phyloP scores from a whole-genome alignment of 129 eudicot species.

The Tagetes patula region DNA sequence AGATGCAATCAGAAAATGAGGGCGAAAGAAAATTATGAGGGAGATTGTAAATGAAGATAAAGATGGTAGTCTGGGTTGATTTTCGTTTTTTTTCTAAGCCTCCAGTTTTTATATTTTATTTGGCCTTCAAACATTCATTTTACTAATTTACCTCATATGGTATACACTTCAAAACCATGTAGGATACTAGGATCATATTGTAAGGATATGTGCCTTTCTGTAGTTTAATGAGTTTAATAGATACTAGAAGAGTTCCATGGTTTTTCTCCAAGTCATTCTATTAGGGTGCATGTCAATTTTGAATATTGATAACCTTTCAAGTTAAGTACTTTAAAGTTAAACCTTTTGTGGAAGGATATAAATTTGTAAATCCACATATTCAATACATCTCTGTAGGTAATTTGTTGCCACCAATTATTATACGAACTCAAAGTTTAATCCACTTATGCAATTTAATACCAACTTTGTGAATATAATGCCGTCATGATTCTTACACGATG shows the following conservation, averaged over 20 bases:
- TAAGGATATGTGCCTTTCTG: neutral
- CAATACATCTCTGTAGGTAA: neutral
- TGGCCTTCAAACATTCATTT: neutral
- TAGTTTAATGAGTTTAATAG: neutral
- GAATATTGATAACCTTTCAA: conserved; percentile 1
- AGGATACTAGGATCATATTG: neutral
- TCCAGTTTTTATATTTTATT: neutral
- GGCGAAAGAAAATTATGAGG: neutral
- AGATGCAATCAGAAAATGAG: conserved; percentile 6
- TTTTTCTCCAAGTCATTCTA: neutral
- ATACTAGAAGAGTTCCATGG: neutral
- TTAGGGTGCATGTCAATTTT: conserved; percentile 17
- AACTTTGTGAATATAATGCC: neutral
- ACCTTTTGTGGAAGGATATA: conserved; percentile 22
- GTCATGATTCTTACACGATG: conserved; percentile 21
- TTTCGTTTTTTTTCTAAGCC: neutral
- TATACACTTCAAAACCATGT: neutral
- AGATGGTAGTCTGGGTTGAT: neutral
- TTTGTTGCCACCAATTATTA: conserved; percentile 11
- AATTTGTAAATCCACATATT: neutral
- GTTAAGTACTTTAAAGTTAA: neutral
- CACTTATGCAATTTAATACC: neutral
- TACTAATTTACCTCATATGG: neutral
- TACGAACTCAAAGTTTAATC: conserved; percentile 2
- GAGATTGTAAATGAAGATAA: neutral